phyloP scores from a whole-genome alignment of 2,329 filamentous ascomycete species.

The Neofusicoccum umdonicola region DNA sequence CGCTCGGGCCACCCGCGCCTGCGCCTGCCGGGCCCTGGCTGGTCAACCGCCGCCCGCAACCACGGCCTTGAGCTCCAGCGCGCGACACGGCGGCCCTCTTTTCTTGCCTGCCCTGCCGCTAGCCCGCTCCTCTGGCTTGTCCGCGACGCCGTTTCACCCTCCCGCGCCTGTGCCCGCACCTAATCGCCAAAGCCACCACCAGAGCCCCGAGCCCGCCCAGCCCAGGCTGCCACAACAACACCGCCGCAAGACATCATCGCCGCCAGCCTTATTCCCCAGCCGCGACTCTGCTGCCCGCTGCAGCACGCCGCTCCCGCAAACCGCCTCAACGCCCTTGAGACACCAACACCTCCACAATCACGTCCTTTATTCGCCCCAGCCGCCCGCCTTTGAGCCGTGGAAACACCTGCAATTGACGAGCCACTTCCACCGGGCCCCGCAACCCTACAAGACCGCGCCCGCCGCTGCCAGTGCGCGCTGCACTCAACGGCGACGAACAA shows the following conservation, averaged over 20 bases:
- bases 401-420: slow-evolving; percentile 11
- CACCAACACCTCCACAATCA: background rate
- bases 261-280: background rate
- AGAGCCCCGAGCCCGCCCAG: background rate
- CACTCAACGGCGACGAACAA: background rate
- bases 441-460: slow-evolving; percentile 2
- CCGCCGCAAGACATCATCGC: slow-evolving; percentile 3
- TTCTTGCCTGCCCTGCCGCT: background rate
- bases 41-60: background rate
- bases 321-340: background rate
- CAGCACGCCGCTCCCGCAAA: background rate
- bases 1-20: background rate
- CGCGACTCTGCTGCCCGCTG: background rate
- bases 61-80: background rate
- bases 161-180: background rate
- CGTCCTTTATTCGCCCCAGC: background rate
- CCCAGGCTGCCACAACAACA: slow-evolving; percentile 4
- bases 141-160: slow-evolving; percentile 1
- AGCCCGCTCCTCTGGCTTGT: background rate
- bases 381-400: background rate
- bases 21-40: background rate
- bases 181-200: background rate
- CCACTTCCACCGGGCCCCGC: background rate
- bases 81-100: background rate
- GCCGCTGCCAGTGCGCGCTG: background rate